Conservation (phyloP, 2,329 filamentous ascomycete species). For the Colletotrichum spinosum region DNA sequence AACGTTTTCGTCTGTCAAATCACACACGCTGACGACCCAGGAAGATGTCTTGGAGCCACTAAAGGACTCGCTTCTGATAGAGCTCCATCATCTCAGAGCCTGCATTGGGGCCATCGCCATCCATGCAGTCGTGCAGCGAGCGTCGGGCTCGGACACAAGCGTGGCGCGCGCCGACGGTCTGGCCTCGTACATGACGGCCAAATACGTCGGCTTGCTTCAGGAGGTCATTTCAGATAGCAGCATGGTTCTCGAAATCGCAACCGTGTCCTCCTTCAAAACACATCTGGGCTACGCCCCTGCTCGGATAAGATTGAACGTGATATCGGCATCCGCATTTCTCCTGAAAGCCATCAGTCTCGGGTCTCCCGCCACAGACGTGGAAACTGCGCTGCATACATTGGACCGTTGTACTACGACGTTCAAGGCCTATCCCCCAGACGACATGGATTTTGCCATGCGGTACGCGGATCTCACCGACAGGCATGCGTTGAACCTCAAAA, state of each 20-base stretch:
- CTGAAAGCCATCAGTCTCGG: constrained; percentile 40
- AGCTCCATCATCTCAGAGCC: constrained; percentile 40
- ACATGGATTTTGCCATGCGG: constrained; percentile 42
- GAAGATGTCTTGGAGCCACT: constrained; percentile 29
- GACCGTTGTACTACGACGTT: constrained; percentile 39
- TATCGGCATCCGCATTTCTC: constrained; percentile 40
- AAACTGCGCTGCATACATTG: constrained; percentile 30
- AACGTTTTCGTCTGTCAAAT: not conserved
- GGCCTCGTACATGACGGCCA: constrained; percentile 34
- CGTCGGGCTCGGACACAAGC: constrained; percentile 28
- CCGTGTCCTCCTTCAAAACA: constrained; percentile 28
- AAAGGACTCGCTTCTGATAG: constrained; percentile 33
- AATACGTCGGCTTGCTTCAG: constrained; percentile 39
- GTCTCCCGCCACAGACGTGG: constrained; percentile 36
- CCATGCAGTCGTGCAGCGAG: constrained; percentile 40
- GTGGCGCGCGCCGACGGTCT: constrained; percentile 31
- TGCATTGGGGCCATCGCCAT: constrained; percentile 40
- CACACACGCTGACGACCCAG: not conserved
- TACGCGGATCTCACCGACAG: constrained; percentile 41
- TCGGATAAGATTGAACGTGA: constrained; percentile 39
- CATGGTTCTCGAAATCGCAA: constrained; percentile 36
- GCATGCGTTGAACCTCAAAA: constrained; percentile 30
- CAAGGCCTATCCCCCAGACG: constrained; percentile 35
- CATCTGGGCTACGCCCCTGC: constrained; percentile 39
- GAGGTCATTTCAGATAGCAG: constrained; percentile 40